phyloP scores from a whole-genome alignment of 1,139 yeast genomes.

The Pichia terricola region DNA sequence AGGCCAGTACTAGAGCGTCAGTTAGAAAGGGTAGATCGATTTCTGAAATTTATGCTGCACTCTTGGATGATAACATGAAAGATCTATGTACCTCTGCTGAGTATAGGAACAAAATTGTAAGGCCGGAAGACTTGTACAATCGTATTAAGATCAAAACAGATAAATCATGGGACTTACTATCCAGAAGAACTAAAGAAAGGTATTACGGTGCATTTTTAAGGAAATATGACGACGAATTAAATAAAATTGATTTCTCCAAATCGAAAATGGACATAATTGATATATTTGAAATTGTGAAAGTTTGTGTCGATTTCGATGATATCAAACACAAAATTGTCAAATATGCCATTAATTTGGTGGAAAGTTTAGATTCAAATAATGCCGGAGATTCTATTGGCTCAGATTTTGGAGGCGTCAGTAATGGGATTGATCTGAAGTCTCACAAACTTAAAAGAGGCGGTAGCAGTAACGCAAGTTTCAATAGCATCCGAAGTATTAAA shows the following conservation, averaged over 20 bases:
- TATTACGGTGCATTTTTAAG: slow-evolving; percentile 23
- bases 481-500: slow-evolving; percentile 1
- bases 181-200: slow-evolving; percentile 15
- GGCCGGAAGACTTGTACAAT: slow-evolving; percentile 21
- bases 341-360: slow-evolving; percentile 12
- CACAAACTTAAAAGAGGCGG: not conserved
- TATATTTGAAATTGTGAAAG: slow-evolving; percentile 14
- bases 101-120: slow-evolving; percentile 18
- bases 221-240: slow-evolving; percentile 17
- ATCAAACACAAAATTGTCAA: slow-evolving; percentile 12
- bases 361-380: not conserved
- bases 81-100: slow-evolving; percentile 23
- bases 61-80: slow-evolving; percentile 19
- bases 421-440: not conserved
- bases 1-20: not conserved
- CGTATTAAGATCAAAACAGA: slow-evolving; percentile 16
- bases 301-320: slow-evolving; percentile 16
- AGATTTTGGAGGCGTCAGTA: too few species aligned
- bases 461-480: slow-evolving; percentile 1
- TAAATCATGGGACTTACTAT: slow-evolving; percentile 18
- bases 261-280: slow-evolving; percentile 10
- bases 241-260: slow-evolving; percentile 9
- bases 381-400: too few species aligned
- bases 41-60: slow-evolving; percentile 18
- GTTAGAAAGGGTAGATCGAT: slow-evolving; percentile 10